Base-by-base conservation (phyloP, 306 rosid genomes). In the Luffa acutangula region DNA sequence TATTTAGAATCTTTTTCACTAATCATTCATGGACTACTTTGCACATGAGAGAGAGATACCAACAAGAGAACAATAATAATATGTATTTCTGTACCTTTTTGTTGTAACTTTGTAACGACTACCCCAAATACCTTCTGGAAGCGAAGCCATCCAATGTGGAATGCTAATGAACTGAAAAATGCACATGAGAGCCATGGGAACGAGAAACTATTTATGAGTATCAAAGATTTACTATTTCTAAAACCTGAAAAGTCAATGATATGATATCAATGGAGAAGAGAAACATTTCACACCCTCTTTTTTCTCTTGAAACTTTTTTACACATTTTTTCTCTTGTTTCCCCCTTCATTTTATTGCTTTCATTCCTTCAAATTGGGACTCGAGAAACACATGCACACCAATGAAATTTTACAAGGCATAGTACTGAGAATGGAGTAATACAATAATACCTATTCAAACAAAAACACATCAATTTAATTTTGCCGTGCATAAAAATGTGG, bases 401-500 rank as follows among this genome's bases (percentile, higher is more conserved):
- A 25, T 52, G 14, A 64, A 34, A 64, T 5, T 34, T 64, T 36
- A 34, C 45, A 64, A 45, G 53, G n/a, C 12, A 20, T 33, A 39
- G 70, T 63, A 20, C 31, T 9, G 75, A n/a, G 7, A n/a, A 45
- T 20, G 76, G 20, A 45, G 41, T 71, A 20, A 11, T 71, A 25
- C 57, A 62, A 62, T 33, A 21, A 21, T 72, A 72, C 77, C 58
- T 72, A 33, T 72, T 2, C 9, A 3, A 48, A 21, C 41, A 48
- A 39, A 4, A 13, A 14, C 57, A 10, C 7, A 20, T 69, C 49
- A 79, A 59, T 60, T 89, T 84, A 94, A 78, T 85, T 87, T 75
- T 85, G 85, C 82, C 78, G 31, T n/a, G 95, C 85, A 78, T 91
- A 89, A 85, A 83, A 91, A 58, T 94, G 95, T 77, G 97, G 97